Evolutionary conservation across 805 yeast species (phyloP).

Genomic region (Barnettozyma wickerhamii): DNA sequence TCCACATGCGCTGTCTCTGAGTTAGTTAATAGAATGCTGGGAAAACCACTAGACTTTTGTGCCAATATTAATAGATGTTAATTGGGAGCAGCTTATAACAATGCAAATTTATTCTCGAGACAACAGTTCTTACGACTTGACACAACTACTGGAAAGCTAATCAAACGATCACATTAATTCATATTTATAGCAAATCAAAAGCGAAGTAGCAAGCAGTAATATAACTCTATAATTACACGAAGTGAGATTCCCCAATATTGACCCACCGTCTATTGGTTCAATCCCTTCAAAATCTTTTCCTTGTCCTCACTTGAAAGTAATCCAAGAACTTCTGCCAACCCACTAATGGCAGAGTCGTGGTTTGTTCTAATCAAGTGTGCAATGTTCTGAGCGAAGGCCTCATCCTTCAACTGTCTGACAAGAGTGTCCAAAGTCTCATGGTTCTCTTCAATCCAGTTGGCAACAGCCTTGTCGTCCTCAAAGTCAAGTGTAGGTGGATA

Average conservation of each 20-base stretch:
- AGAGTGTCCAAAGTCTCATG: constrained; percentile 56
- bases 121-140: no score
- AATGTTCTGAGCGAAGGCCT: constrained; percentile 59
- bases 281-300: constrained; percentile 35
- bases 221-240: neutral
- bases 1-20: no score
- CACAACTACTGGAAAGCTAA: no score
- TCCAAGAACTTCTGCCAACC: constrained; percentile 50
- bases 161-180: neutral
- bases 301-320: constrained; percentile 52
- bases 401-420: constrained; percentile 61
- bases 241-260: neutral
- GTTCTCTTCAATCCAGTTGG: constrained; percentile 81
- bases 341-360: constrained; percentile 48
- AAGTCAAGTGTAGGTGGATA: constrained; percentile 65
- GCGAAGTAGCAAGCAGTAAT: neutral
- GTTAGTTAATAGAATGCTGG: no score
- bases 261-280: neutral
- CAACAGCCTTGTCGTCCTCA: constrained; percentile 73
- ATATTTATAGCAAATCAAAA: no score
- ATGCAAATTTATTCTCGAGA: no score
- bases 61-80: no score
- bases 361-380: constrained; percentile 55
- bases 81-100: no score
- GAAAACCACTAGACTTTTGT: no score